Evolutionary conservation across 2,329 filamentous ascomycete genomes (phyloP), one percentile per base, ranked within the genome.

Genomic region (Penicillium verrucosum): DNA sequence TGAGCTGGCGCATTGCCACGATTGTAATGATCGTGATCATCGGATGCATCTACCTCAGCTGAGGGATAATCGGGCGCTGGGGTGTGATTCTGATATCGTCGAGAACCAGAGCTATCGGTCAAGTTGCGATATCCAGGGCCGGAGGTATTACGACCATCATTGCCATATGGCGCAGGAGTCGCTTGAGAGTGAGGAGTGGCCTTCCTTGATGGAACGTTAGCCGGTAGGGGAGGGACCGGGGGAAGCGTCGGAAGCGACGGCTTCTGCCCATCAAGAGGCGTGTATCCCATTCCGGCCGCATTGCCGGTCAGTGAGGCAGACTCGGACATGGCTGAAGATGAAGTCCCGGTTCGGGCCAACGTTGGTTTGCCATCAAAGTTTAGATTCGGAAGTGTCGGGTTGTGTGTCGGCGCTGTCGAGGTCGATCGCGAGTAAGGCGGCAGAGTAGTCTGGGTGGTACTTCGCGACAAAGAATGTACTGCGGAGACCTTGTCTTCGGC

Each of bases 351-450:
- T 8, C 79, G 74, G 48, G 69, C 72, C 4, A 76, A 65, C 10
- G 70, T 61, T n/a, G 70, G 63, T 51, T 75, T 77, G 25, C 79
- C 75, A 40, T 80, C 74, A 40, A 73, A 65, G 7, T 67, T 68
- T 5, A 78, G 62, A 54, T 76, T 75, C 10, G 77, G 78, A 12
- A 80, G 61, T 2, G 76, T 79, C 2, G 71, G 69, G 14, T 59
- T 62, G 21, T 61, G 59, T 11, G 60, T 62, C 43, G 62, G 67
- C 6, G 48, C 21, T 12, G 64, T 66, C 6, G 48, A 1, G 83
- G 86, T 51, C 75, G 80, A 18, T 83, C 82, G 51, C 81, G 81
- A 78, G 69, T 90, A 89, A 4, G 79, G 70, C 0, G 87, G 86
- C 7, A 89, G 74, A 0, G 86, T 88, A 0, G 85, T 82, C 85